These are phyloP conservation scores for Bisporella sp. DNA, from an alignment of 2,329 filamentous ascomycete species.

Conservation along the genomic window DNA sequence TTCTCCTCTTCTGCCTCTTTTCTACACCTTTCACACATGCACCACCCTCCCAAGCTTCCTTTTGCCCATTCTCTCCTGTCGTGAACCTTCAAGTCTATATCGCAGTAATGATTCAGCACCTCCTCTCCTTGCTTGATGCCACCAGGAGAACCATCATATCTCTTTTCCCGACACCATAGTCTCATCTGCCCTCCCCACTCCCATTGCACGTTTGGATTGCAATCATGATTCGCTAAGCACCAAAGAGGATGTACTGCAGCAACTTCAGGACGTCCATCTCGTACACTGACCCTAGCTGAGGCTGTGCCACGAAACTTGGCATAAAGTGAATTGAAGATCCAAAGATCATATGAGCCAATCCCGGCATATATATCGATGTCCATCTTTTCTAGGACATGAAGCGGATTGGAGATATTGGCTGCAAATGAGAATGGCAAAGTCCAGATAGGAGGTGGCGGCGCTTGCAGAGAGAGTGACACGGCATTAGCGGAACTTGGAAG, in stretches of 20 bases:
- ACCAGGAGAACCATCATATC: constrained; percentile 44
- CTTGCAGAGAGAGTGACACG: constrained; percentile 45
- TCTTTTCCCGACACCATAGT: constrained; percentile 54
- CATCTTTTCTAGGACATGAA: constrained; percentile 79
- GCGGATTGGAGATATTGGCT: constrained; percentile 65
- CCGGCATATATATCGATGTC: constrained; percentile 67
- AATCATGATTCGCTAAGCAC: constrained; percentile 95
- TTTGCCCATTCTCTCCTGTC: constrained; percentile 82
- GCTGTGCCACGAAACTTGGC: constrained; percentile 91
- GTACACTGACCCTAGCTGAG: constrained; percentile 70
- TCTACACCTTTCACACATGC: constrained; percentile 77
- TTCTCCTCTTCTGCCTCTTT: constrained; percentile 49
- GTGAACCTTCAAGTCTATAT: constrained; percentile 69
- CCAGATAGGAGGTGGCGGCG: constrained; percentile 52
- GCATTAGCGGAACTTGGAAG: constrained; percentile 45
- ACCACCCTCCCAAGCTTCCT: constrained; percentile 82
- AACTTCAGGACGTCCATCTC: constrained; percentile 79
- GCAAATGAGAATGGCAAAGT: constrained; percentile 74
- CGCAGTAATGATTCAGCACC: constrained; percentile 91
- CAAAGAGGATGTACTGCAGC: constrained; percentile 92
- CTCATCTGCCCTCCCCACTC: constrained; percentile 80
- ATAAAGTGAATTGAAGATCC: constrained; percentile 87
- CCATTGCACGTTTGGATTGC: constrained; percentile 91
- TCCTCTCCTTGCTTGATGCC: constrained; percentile 76
- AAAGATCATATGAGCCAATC: constrained; percentile 57